Conservation (phyloP, 495 filamentous ascomycete genomes). For the Aspergillus taichungensis region DNA sequence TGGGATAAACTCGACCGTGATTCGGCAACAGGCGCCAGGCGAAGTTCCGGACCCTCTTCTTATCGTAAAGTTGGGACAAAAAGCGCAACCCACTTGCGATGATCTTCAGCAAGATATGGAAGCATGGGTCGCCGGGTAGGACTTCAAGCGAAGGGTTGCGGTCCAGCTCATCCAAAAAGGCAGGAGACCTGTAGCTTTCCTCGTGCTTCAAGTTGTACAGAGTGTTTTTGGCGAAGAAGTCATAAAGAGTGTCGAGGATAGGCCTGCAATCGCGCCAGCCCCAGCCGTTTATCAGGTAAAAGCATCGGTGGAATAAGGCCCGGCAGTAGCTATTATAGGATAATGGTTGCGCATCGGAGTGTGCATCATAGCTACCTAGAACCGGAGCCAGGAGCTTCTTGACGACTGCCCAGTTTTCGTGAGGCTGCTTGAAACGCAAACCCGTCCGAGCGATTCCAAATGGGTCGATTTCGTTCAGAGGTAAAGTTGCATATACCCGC, state of each 20-base stretch:
- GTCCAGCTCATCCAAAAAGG: constrained; percentile 68
- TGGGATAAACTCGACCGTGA: constrained; percentile 77
- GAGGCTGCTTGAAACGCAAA: constrained; percentile 37
- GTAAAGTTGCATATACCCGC: constrained; percentile 63
- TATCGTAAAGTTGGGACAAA: constrained; percentile 46
- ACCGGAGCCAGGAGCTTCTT: constrained; percentile 57
- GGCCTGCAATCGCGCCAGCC: constrained; percentile 74
- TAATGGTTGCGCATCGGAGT: constrained; percentile 42
- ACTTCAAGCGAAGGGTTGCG: constrained; percentile 50
- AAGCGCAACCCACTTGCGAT: constrained; percentile 60
- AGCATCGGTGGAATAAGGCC: constrained; percentile 63
- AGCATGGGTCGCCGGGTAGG: constrained; percentile 67
- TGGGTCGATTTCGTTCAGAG: constrained; percentile 66
- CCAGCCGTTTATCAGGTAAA: constrained; percentile 72
- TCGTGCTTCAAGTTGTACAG: constrained; percentile 71
- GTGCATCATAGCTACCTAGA: constrained; percentile 54
- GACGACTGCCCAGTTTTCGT: constrained; percentile 68
- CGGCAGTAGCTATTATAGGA: constrained; percentile 78
- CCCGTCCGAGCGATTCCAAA: constrained; percentile 52
- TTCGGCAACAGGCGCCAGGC: constrained; percentile 79
- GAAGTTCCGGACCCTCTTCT: constrained; percentile 68
- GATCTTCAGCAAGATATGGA: constrained; percentile 88
- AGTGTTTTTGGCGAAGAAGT: constrained; percentile 76
- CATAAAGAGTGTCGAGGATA: constrained; percentile 74
- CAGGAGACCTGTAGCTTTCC: constrained; percentile 62